Evolutionary conservation across 164 flowering plant genomes (phyloP).

Genomic region (Magnolia sinica): DNA sequence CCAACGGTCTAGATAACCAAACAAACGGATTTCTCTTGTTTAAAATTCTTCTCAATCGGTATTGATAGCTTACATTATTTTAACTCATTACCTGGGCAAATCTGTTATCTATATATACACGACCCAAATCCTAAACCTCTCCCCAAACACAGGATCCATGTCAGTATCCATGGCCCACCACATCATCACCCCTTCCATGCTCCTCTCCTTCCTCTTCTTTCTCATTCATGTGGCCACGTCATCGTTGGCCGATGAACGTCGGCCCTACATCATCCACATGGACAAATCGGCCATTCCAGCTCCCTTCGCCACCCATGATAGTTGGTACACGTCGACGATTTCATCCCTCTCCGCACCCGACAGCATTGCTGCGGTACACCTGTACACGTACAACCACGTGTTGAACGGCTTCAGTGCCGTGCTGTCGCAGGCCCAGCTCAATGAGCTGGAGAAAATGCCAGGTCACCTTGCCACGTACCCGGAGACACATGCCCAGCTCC

Average conservation of each 20-base stretch:
- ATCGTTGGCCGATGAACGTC: constrained; percentile 1
- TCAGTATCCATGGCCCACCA: constrained; percentile 7
- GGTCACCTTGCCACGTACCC: constrained; percentile 40
- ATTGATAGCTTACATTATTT: no score
- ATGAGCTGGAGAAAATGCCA: constrained; percentile 32
- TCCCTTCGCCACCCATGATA: neutral
- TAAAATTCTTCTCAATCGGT: no score
- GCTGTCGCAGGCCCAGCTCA: constrained; percentile 40
- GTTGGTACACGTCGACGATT: neutral
- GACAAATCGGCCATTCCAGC: constrained; percentile 3
- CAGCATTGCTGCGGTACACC: constrained; percentile 15
- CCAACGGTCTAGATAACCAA: no score
- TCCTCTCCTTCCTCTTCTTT: constrained; percentile 1
- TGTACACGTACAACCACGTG: constrained; percentile 21
- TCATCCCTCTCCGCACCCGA: neutral
- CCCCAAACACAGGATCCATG: neutral
- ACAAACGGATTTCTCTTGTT: no score
- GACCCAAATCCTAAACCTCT: no score
- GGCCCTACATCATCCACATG: constrained; percentile 5
- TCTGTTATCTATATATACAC: no score
- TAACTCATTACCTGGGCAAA: no score
- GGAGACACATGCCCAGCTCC: constrained; percentile 11
- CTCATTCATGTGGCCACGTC: constrained; percentile 12
- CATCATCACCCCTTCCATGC: neutral
- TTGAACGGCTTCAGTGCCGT: constrained; percentile 30